Conservation (phyloP, 108 stramenopile genomes). For the Fistulifera solaris region DNA sequence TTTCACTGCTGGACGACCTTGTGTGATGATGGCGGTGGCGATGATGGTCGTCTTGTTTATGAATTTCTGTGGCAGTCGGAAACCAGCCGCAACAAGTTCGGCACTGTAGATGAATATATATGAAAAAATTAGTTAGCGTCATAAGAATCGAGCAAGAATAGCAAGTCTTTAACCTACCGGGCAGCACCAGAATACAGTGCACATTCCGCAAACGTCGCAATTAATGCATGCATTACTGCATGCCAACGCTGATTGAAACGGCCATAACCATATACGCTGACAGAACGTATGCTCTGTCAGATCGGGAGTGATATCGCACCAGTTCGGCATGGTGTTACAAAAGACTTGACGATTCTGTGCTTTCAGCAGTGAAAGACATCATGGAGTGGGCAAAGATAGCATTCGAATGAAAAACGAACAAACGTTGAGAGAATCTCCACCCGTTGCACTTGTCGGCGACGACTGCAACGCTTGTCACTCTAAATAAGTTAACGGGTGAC, state of each 20-base stretch:
- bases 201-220: background rate
- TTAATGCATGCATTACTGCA: background rate
- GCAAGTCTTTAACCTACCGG: slow-evolving; percentile 7
- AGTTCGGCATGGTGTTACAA: too few species aligned
- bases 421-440: too few species aligned
- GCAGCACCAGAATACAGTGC: slow-evolving; percentile 7
- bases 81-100: slow-evolving; percentile 6
- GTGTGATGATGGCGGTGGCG: too few species aligned
- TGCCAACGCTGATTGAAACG: slow-evolving; percentile 1
- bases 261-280: slow-evolving; percentile 3
- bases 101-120: slow-evolving; percentile 3
- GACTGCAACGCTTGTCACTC: too few species aligned
- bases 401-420: too few species aligned
- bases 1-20: background rate
- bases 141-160: background rate
- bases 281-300: background rate
- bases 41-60: slow-evolving; percentile 1
- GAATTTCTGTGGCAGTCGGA: background rate
- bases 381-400: too few species aligned
- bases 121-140: background rate
- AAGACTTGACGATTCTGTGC: too few species aligned
- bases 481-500: too few species aligned
- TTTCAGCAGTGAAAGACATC: too few species aligned
- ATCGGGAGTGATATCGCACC: slow-evolving; percentile 1
- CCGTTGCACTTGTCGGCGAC: too few species aligned